phyloP scores from a whole-genome alignment of 2,329 filamentous ascomycete species.

The Fusarium aywerte region DNA sequence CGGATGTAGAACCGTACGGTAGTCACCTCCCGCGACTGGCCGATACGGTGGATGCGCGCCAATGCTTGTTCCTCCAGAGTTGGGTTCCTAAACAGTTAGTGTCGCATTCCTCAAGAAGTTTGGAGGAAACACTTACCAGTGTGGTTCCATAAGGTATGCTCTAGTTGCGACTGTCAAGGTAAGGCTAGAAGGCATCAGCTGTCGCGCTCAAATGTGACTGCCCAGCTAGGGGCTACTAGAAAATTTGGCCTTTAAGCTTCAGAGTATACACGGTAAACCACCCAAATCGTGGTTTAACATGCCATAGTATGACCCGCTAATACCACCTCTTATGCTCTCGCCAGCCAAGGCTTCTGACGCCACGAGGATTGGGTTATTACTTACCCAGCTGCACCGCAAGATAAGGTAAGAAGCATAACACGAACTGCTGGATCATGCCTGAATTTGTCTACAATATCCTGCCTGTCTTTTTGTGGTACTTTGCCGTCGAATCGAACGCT shows the following conservation, averaged over 20 bases:
- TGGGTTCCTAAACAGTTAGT: slow-evolving; percentile 51
- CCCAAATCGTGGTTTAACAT: background rate
- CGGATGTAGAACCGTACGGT: slow-evolving; percentile 53
- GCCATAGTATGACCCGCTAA: background rate
- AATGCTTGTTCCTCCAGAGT: slow-evolving; percentile 58
- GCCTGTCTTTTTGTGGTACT: slow-evolving; percentile 55
- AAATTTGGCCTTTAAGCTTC: background rate
- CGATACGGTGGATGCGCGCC: slow-evolving; percentile 52
- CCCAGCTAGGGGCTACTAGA: too few species aligned
- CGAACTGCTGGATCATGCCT: slow-evolving; percentile 50
- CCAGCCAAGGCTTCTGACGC: background rate
- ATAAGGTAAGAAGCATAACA: slow-evolving; percentile 61
- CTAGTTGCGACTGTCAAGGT: slow-evolving; percentile 60
- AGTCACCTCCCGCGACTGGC: slow-evolving; percentile 51
- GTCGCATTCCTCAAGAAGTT: accelerated
- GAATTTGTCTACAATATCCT: slow-evolving; percentile 55
- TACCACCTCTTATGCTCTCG: background rate
- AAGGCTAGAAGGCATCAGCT: slow-evolving; percentile 47
- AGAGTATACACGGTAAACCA: background rate
- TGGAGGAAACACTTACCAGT: slow-evolving; percentile 50
- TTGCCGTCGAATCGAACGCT: slow-evolving; percentile 60
- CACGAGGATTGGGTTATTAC: slow-evolving; percentile 12
- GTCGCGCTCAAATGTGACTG: background rate
- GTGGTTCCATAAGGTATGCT: slow-evolving; percentile 62
- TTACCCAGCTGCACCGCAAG: slow-evolving; percentile 64